These are phyloP conservation scores for Quercus engelmannii DNA, from an alignment of 306 rosid species.

Conservation along the genomic window DNA sequence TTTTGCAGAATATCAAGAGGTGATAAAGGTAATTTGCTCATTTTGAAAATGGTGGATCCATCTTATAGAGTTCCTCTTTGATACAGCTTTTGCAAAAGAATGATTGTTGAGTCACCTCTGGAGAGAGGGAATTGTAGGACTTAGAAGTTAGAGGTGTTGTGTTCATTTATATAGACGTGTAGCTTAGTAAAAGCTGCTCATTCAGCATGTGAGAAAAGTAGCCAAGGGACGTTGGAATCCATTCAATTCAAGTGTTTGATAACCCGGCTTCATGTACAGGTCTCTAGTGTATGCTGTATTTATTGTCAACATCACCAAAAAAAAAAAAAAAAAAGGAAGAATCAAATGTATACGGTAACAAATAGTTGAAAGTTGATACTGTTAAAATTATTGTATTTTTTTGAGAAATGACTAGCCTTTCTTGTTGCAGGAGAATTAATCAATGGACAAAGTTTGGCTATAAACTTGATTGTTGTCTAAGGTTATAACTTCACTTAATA, in stretches of 20 bases:
- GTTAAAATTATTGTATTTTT: too few relatives aligned
- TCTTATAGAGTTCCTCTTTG: slow-evolving; percentile 2
- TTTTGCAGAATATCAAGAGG: background rate
- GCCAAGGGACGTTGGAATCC: background rate
- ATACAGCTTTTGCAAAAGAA: background rate
- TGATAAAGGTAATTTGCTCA: background rate
- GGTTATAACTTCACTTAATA: too few relatives aligned
- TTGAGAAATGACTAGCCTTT: too few relatives aligned
- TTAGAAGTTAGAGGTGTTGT: background rate
- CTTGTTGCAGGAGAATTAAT: too few relatives aligned
- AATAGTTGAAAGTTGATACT: too few relatives aligned
- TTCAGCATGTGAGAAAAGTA: background rate
- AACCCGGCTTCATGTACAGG: background rate
- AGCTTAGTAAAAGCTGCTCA: background rate
- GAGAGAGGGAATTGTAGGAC: background rate
- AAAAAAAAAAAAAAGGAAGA: too few relatives aligned
- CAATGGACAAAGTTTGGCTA: too few relatives aligned
- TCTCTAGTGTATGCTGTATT: background rate
- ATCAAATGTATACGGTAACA: too few relatives aligned
- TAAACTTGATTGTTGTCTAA: too few relatives aligned
- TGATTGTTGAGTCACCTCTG: background rate
- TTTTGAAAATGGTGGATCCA: slow-evolving; percentile 1
- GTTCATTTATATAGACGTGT: background rate
- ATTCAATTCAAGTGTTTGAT: background rate
- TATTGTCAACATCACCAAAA: background rate